Evolutionary conservation across 169 alveolate species (phyloP).

Genomic region (Plasmodium vinckei): DNA sequence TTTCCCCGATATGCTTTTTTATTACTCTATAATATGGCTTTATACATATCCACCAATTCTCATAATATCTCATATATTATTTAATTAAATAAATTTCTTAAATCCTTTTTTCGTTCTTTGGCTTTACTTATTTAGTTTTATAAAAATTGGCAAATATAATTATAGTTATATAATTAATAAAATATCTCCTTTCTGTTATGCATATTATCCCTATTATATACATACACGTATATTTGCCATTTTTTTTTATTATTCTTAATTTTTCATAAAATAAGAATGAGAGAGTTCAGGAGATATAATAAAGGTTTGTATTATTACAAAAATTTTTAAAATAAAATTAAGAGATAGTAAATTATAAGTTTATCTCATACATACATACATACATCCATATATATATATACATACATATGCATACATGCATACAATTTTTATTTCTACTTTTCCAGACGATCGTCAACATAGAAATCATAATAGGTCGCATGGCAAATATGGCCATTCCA

Average conservation of each 20-base stretch:
- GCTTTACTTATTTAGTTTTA: too few relatives aligned
- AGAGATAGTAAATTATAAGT: not conserved
- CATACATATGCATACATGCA: too few relatives aligned
- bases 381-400: not conserved
- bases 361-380: not conserved
- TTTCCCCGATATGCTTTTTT: too few relatives aligned
- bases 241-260: constrained; percentile 5
- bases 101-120: too few relatives aligned
- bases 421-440: not conserved
- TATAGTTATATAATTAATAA: too few relatives aligned
- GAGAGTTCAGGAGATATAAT: constrained; percentile 46
- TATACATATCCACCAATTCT: too few relatives aligned
- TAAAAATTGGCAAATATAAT: too few relatives aligned
- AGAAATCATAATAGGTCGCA: constrained; percentile 35
- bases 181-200: too few relatives aligned
- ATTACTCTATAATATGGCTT: too few relatives aligned
- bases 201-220: not conserved
- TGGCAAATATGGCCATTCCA: constrained; percentile 14
- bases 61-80: too few relatives aligned
- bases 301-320: constrained; percentile 1
- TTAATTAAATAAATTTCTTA: too few relatives aligned
- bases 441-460: constrained; percentile 42
- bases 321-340: not conserved
- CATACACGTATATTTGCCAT: not conserved
- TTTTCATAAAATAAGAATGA: constrained; percentile 19